Base-by-base conservation (phyloP, 306 rosid genomes). In the Canavalia gladiata region DNA sequence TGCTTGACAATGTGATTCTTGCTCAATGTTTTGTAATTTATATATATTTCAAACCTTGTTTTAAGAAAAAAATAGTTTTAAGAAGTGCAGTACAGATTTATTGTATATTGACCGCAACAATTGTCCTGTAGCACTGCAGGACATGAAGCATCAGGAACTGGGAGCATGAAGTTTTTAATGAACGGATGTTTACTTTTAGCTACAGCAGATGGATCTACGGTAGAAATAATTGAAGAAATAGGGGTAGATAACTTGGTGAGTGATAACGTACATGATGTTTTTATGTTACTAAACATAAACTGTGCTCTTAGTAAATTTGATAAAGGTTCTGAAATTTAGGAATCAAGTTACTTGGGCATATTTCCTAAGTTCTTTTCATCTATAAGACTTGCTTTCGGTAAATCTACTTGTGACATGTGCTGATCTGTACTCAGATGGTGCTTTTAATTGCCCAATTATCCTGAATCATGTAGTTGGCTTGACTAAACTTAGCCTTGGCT, bases 121-220 rank as follows among this genome's bases (percentile, higher is more conserved):
- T 84, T 74, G 73, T 81, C 31, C 72, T 87, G 76, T 78, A 91
- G 97, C 88, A 88, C 97, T 30, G 91, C 94, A 79, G 92, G 97
- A 81, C 87, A 86, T 69, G 97, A 88, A 87, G 94, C 94, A 30
- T 89, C 92, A 41, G 91, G 94, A 84, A 91, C 97, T 30, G 91
- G 92, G 46, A 86, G 88, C 88, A 91, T 91, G 96, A 91, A 91
- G 75, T 89, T 91, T 83, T 82, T 88, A 70, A 91, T 91, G 96
- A 91, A 91, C 71, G 96, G 96, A 33, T 88, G 92, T 51, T 73
- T 91, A 82, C 93, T 91, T 75, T 86, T 91, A 80, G 96, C 90
- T 59, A 91, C 96, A 29, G 88, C 77, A 59, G 96, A 91, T 88
- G 94, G 96, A 51, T 88, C 94, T 60, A 91, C 92, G 0, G 80